Base-by-base conservation (phyloP, 345 rosid species). In the Gossypium mustelinum region DNA sequence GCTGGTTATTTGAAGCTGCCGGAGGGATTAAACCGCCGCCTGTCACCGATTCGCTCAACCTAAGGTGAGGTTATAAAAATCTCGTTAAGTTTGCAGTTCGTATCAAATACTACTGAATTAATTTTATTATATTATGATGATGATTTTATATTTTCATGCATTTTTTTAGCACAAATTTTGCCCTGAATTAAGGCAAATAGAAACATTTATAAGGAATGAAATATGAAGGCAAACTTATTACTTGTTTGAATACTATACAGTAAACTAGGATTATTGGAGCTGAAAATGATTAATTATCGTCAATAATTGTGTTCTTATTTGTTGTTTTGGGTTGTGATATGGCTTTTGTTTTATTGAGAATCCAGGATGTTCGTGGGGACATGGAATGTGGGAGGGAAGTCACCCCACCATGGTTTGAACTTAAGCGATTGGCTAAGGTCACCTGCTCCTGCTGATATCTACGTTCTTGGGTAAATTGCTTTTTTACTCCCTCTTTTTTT, bases 301-400 rank as follows among this genome's bases (percentile, higher is more conserved):
- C 68, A 17, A 73, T 64, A 71, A 50, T 44, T 54, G 11, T 45
- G n/a, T 68, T 29, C 34, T 7, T 51, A 34, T 25, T 17, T 63
- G 45, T 20, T 54, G 34, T 18, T 57, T 51, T 79, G 24, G 20
- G 60, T 51, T 10, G 27, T 27, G 73, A 50, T 51, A 51, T 27
- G 59, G 59, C 7, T 27, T 69, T 50, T 25, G 29, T 9, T 60
- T 62, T 67, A 41, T 14, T 60, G 78, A 11, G 68, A 45, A 76
- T 54, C 44, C 78, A 92, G 97, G 84, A 84, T 90, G 91, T 90
- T 90, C 58, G 96, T 92, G 77, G 97, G 96, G 81, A 92, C 97
- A 66, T 92, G 97, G 97, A 92, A 92, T 82, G 97, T 90, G 45
- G 97, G 96, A 70, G 97, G 97, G 71, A 88, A 86, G 77, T 83